Evolutionary conservation across 345 rosid species (phyloP), one percentile per base, ranked within the genome.

Genomic region (Orychophragmus violaceus): DNA sequence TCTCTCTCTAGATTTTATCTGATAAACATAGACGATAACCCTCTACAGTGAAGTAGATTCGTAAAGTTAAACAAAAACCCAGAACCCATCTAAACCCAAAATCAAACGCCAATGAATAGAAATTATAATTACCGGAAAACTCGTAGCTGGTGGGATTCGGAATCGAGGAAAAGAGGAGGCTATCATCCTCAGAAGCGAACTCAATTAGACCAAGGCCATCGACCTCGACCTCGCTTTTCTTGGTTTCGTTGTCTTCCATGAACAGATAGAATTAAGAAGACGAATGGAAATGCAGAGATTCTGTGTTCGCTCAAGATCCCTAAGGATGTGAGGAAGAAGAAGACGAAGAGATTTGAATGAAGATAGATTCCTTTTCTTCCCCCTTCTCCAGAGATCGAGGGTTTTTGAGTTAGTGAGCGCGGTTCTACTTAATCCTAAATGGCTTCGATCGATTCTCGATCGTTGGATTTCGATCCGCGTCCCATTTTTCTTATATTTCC

Each of bases 141-240:
- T 66, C 72, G 68, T 32, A 66, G 72, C 57, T 60, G 9, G 68
- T 74, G 30, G 77, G 68, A 27, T 76, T 66, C 0, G 10, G 66
- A 18, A 82, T 59, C 21, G 91, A 77, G n/a, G 89, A 69, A 71
- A 70, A 49, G 77, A 88, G 82, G 74, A 94, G 95, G 68, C 84
- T 84, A 70, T 94, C 99, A 73, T 90, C 96, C 78, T 90, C 99
- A 30, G 76, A 82, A 53, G 91, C 79, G 67, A 93, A 80, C 52
- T 93, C 97, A 56, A 90, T 85, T 66, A 93, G 83, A 70, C 97
- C 82, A 18, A 86, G 81, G 68, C 82, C 80, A 68, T 65, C 79
- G 41, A 74, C 75, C 36, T 77, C 70, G 17, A 76, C 67, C 50
- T 62, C 80, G 57, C 70, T 56, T 62, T 44, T 71, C 49, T 70